Conservation (phyloP, 768 basidiomycete species). For the Rhodotorula graminis region DNA sequence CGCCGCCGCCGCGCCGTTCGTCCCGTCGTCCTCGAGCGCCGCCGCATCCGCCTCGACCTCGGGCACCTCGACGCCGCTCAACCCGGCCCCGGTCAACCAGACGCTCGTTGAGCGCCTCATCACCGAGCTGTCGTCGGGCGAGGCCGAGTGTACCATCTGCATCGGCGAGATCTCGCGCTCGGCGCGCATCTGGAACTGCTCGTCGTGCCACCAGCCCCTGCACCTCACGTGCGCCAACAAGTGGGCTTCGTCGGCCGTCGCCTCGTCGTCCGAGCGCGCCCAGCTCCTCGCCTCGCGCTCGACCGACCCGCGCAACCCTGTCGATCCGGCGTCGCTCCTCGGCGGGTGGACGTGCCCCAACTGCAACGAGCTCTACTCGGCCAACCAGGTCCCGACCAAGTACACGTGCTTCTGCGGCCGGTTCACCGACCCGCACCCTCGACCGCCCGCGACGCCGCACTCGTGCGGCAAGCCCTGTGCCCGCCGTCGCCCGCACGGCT, state of each 20-base stretch:
- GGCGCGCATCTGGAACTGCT: constrained; percentile 83
- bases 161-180: constrained; percentile 71
- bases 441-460: constrained; percentile 56
- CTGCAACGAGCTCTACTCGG: constrained; percentile 63
- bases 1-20: constrained; percentile 14
- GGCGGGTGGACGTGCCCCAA: constrained; percentile 93
- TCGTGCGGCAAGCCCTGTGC: constrained; percentile 68
- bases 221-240: constrained; percentile 85
- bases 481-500: constrained; percentile 50
- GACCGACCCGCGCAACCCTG: constrained; percentile 46
- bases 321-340: constrained; percentile 47
- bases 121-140: constrained; percentile 69
- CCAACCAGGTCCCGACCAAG: constrained; percentile 33
- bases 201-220: constrained; percentile 78
- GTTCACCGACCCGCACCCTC: constrained; percentile 64
- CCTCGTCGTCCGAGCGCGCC: constrained; percentile 23
- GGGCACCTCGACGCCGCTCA: neutral
- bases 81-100: constrained; percentile 61
- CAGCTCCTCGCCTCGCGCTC: constrained; percentile 18
- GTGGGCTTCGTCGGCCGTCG: constrained; percentile 72
- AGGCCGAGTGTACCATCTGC: constrained; percentile 60
- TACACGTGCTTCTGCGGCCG: constrained; percentile 79
- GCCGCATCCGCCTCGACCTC: constrained; percentile 1
- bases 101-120: constrained; percentile 66
- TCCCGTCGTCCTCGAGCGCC: neutral